phyloP scores from a whole-genome alignment of 73 alveolate genomes.

The Stentor roeselii region DNA sequence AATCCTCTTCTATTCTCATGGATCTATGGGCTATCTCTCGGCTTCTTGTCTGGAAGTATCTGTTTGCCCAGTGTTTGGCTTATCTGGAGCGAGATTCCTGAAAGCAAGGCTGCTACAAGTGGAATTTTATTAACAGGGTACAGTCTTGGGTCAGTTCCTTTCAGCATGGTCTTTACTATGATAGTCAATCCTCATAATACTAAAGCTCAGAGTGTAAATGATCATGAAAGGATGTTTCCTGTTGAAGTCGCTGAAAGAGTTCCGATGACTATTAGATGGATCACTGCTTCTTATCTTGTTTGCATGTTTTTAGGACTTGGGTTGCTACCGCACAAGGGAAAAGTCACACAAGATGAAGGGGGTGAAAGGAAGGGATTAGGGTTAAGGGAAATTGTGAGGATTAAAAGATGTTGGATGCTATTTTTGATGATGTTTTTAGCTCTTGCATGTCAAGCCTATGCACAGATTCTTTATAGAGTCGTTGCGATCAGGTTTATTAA shows the following conservation, averaged over 20 bases:
- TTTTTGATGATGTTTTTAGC: not conserved
- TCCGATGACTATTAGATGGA: slow-evolving; percentile 4
- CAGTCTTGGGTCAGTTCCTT: not conserved
- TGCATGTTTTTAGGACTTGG: not conserved
- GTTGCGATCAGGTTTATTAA: not conserved
- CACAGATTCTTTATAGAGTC: not conserved
- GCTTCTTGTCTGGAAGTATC: not conserved
- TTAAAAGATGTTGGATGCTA: not conserved
- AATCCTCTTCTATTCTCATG: not conserved
- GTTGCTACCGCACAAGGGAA: not conserved
- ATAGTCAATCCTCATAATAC: not conserved
- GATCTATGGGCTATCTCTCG: not conserved
- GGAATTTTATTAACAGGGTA: not conserved
- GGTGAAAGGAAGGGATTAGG: not conserved
- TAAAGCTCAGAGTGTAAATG: not conserved
- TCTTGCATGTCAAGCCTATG: not conserved
- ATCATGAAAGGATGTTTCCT: not conserved
- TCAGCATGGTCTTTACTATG: not conserved
- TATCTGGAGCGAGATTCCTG: not conserved
- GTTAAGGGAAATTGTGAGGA: not conserved
- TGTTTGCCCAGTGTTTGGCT: not conserved
- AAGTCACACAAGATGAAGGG: not conserved
- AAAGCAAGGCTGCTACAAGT: not conserved
- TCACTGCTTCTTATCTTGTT: not conserved
- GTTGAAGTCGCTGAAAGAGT: not conserved